Evolutionary conservation across 176 grass and related monocot genomes (phyloP), one percentile per base, ranked within the genome.

Genomic region (Aegilops tauschii): DNA sequence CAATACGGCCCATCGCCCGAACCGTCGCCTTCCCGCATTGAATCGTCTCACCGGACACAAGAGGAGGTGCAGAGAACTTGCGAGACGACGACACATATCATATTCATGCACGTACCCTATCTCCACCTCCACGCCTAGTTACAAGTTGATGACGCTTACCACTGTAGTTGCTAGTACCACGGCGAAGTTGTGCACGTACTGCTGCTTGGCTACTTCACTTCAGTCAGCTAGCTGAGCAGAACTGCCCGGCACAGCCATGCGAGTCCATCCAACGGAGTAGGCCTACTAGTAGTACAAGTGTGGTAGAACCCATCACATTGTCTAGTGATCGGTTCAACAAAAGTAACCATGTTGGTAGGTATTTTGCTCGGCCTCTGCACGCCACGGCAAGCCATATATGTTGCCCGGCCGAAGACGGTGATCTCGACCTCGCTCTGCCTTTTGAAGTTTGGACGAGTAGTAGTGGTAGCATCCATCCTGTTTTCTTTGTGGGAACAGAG

Each of bases 401-500:
- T 54, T 54, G 50, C 14, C 10, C 13, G 1, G 49, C 49, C 0
- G 49, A 52, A 52, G 49, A 17, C 1, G 13, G 49, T 1, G 4
- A 52, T 52, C 49, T 52, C 49, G 49, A 52, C 1, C 49, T 4
- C 49, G 49, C 16, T 54, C 50, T 17, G 14, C 14, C 50, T 54
- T 54, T 54, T 17, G 50, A 2, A 54, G 50, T 54, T 54, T 2
- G 0, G 44, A 45, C 45, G 45, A 49, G 45, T 12, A 1, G 44
- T 49, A 45, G 28, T 44, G 10, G 42, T 45, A 12, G 12, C 25
- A 25, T 25, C n/a, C 11, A 61, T 28, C 69, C 4, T 65, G 84
- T 86, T 66, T 76, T 73, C 30, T 73, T 44, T 8, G 56, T 73
- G 73, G 89, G 73, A 86, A 83, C 80, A 86, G 40, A 58, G 40